Conservation (phyloP, 805 yeast species). For the Starmera quercuum region DNA sequence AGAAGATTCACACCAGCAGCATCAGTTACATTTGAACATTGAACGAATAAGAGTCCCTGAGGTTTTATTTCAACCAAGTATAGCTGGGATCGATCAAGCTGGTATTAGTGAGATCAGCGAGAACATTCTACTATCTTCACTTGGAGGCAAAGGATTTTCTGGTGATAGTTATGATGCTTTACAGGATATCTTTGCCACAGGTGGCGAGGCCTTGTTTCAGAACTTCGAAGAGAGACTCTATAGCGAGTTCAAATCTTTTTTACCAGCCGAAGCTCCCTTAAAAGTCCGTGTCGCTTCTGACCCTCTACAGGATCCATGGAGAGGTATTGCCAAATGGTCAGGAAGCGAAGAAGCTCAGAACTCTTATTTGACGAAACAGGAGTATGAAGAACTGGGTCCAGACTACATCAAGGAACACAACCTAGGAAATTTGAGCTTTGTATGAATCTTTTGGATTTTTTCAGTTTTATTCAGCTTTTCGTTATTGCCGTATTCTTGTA, state of each 20-base stretch:
- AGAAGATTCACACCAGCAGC: constrained; percentile 76
- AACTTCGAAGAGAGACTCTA: constrained; percentile 63
- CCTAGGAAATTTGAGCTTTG: constrained; percentile 45
- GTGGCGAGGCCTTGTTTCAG: constrained; percentile 67
- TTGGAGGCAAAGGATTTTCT: constrained; percentile 45
- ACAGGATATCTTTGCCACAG: constrained; percentile 73
- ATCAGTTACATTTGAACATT: constrained; percentile 83
- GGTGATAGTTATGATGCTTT: constrained; percentile 48
- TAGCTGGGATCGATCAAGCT: constrained; percentile 94
- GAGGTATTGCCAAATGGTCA: constrained; percentile 85
- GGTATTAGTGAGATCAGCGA: constrained; percentile 78
- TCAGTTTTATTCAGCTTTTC: too few species aligned
- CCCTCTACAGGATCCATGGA: constrained; percentile 83
- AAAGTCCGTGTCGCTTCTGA: constrained; percentile 56
- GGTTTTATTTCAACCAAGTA: constrained; percentile 82
- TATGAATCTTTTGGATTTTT: too few species aligned
- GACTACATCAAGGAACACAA: constrained; percentile 86
- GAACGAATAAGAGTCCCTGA: constrained; percentile 93
- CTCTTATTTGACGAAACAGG: constrained; percentile 53
- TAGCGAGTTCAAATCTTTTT: constrained; percentile 57
- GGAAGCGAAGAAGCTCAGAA: constrained; percentile 34
- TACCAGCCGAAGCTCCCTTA: constrained; percentile 63
- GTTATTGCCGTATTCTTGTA: too few species aligned
- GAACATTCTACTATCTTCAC: constrained; percentile 53
- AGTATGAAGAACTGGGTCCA: constrained; percentile 83